These are phyloP conservation scores for Euphorbia lathyris DNA, from an alignment of 345 rosid genomes.

Conservation along the genomic window DNA sequence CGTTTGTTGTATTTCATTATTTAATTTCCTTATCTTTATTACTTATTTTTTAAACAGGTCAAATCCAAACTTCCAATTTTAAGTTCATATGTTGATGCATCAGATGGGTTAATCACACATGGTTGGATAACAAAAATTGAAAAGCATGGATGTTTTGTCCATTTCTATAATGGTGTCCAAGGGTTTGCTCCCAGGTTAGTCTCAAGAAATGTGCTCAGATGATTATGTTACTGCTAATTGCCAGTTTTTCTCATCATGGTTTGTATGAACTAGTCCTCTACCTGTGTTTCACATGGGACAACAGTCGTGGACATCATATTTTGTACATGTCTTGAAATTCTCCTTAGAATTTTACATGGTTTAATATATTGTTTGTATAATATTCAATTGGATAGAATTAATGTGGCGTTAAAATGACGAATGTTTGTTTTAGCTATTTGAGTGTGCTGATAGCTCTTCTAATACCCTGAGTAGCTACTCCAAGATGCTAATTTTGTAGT, in stretches of 20 bases:
- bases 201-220: constrained; percentile 8
- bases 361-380: no score
- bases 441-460: no score
- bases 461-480: no score
- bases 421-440: not conserved
- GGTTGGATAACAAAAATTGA: constrained; percentile 98
- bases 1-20: not conserved
- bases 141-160: constrained; percentile 90
- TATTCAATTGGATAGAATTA: no score
- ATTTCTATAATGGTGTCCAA: constrained; percentile 95
- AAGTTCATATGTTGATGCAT: constrained; percentile 82
- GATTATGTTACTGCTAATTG: no score
- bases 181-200: constrained; percentile 87
- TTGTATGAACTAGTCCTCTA: no score
- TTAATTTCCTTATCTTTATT: constrained; percentile 9
- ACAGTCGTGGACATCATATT: no score
- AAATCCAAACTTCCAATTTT: constrained; percentile 82
- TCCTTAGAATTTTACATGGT: no score
- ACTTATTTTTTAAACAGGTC: constrained; percentile 52
- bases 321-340: no score
- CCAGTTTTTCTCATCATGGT: no score
- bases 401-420: not conserved
- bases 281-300: no score
- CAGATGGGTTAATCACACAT: constrained; percentile 73
- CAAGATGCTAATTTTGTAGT: no score